These are phyloP conservation scores for Zopfia rhizophila DNA, from an alignment of 2,329 filamentous ascomycete genomes.

Conservation along the genomic window DNA sequence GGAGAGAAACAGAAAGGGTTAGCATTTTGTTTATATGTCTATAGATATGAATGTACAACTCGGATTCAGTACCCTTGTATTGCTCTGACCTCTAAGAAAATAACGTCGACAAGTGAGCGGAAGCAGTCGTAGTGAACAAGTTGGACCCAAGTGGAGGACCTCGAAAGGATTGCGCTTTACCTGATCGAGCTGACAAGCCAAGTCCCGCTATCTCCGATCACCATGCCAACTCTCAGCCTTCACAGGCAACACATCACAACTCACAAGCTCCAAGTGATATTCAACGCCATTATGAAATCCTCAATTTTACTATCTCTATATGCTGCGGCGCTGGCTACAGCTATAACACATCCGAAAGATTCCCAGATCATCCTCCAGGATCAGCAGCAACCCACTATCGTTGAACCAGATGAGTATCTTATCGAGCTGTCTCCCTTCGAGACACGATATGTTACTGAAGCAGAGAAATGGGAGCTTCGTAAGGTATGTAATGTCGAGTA, in stretches of 20 bases:
- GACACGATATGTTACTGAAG: conserved; percentile 88
- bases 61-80: no score
- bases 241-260: conserved; percentile 15
- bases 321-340: conserved; percentile 39
- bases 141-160: conserved; percentile 5
- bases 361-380: conserved; percentile 43
- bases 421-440: conserved; percentile 88
- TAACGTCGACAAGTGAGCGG: no score
- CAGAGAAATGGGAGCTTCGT: conserved; percentile 92
- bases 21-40: no score
- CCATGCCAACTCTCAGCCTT: conserved; percentile 30
- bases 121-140: no score
- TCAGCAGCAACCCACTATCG: conserved; percentile 31
- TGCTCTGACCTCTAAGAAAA: no score
- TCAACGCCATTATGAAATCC: conserved; percentile 42
- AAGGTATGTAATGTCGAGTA: conserved; percentile 66
- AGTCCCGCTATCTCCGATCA: conserved; percentile 35
- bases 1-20: no score
- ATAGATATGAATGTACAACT: no score
- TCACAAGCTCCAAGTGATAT: conserved; percentile 14
- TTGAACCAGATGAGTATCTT: conserved; percentile 58
- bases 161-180: conserved; percentile 18
- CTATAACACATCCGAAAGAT: conserved; percentile 37
- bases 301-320: conserved; percentile 46
- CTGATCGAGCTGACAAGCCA: conserved; percentile 7